Evolutionary conservation across 257 asterid species (phyloP), one percentile per base, ranked within the genome.

Genomic region (Gynochthodes officinalis): DNA sequence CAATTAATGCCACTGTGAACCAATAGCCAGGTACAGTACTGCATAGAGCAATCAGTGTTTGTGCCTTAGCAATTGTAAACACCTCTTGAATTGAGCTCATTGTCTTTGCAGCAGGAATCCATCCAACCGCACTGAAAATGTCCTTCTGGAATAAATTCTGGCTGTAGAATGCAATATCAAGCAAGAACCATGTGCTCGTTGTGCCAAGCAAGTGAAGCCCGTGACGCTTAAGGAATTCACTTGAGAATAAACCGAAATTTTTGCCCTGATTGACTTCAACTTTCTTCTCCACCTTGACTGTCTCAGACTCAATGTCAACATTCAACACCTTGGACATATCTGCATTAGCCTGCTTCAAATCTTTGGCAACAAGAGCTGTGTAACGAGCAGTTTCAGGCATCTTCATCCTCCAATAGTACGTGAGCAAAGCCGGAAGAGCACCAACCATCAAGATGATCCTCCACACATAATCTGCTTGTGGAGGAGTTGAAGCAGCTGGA

Each of bases 311-410:
- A 30, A 87, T 76, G 0, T 87, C 90, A 7, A 73, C 67, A 0
- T 85, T 75, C 76, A 87, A 52, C 4, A 87, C 87, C 70, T 82
- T 87, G 0, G 90, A 81, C 93, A 87, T 87, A 64, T 87, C 90
- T 3, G 84, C 77, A 0, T 87, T 84, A 1, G 93, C 93, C 73
- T 87, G 79, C 70, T 83, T 44, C 21, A 80, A 37, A 46, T 87
- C 80, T 27, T 85, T 85, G 33, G 93, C 93, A 10, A 87, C 93
- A 1, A 87, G 78, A 46, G 92, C 92, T 0, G 90, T 87, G 86
- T 81, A 87, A 12, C 92, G 87, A 3, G 92, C 90, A 27, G 92
- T 87, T 61, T 87, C 92, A 0, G 89, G 92, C 92, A 87, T 86
- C 82, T 86, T 86, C 69, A 73, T 67, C 80, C 92, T 71, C 85